These are phyloP conservation scores for Fusarium abutilonis DNA, from an alignment of 2,329 filamentous ascomycete species.

Conservation along the genomic window DNA sequence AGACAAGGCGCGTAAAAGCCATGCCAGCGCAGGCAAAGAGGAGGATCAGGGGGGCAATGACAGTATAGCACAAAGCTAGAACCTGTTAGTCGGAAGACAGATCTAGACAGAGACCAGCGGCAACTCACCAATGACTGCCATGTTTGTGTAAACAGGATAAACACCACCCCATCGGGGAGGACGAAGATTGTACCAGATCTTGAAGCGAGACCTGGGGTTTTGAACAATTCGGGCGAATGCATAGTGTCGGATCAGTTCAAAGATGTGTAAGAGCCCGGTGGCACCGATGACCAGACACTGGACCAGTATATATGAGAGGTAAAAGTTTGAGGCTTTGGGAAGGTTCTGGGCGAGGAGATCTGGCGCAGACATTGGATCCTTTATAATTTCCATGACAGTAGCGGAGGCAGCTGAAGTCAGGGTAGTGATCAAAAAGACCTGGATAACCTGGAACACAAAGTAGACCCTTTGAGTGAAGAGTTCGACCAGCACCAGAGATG, in stretches of 20 bases:
- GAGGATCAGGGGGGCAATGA: constrained; percentile 85
- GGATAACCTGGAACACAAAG: constrained; percentile 89
- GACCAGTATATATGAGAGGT: constrained; percentile 91
- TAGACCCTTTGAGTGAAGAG: constrained; percentile 91
- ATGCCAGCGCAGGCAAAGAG: constrained; percentile 84
- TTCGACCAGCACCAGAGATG: constrained; percentile 82
- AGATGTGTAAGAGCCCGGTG: constrained; percentile 74
- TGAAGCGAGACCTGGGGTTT: constrained; percentile 82
- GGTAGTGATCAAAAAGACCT: constrained; percentile 90
- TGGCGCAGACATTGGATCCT: constrained; percentile 70
- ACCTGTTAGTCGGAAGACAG: neutral
- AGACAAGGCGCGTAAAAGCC: constrained; percentile 84
- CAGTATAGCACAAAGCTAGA: constrained; percentile 82
- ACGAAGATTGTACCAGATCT: constrained; percentile 77
- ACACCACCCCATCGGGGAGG: constrained; percentile 86
- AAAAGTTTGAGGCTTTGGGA: constrained; percentile 90
- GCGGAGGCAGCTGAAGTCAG: constrained; percentile 82
- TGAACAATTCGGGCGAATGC: constrained; percentile 78
- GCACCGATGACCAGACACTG: constrained; percentile 86
- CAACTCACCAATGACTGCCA: constrained; percentile 77
- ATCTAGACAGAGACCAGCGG: rapidly evolving
- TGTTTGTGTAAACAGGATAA: constrained; percentile 82
- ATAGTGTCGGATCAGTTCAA: constrained; percentile 66
- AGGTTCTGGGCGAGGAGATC: constrained; percentile 76
- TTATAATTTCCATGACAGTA: constrained; percentile 69